Evolutionary conservation across 495 filamentous ascomycete genomes (phyloP).

Genomic region (Pseudevernia furfuracea): DNA sequence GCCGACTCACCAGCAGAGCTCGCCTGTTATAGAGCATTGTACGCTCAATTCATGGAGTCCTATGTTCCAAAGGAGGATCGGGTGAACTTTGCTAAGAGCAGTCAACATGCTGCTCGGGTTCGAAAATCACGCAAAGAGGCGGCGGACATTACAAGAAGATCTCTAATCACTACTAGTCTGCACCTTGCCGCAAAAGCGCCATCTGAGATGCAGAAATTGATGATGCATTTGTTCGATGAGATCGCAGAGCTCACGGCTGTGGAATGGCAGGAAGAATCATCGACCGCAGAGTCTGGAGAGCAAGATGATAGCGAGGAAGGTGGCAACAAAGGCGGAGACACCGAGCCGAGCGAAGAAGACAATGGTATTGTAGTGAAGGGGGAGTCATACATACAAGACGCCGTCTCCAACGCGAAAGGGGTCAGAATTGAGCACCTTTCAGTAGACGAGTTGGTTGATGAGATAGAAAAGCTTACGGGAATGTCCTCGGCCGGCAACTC

Average conservation of each 20-base stretch:
- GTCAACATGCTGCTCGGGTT: neutral
- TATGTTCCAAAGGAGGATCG: neutral
- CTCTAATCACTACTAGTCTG: neutral
- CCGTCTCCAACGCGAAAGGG: neutral
- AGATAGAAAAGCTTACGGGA: neutral
- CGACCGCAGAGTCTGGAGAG: neutral
- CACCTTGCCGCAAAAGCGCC: neutral
- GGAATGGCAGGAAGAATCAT: neutral
- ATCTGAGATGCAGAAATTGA: neutral
- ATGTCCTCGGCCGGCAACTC: neutral
- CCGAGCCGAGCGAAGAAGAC: neutral
- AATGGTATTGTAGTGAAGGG: neutral
- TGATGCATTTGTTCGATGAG: conserved; percentile 2
- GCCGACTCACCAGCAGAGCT: neutral
- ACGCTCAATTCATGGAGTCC: neutral
- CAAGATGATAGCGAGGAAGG: neutral
- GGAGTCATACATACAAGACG: neutral
- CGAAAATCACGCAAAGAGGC: neutral
- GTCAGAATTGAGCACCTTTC: neutral
- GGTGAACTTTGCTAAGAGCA: neutral
- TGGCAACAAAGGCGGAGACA: neutral
- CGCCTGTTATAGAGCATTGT: neutral
- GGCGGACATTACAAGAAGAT: neutral
- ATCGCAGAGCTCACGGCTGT: neutral
- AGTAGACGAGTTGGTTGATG: neutral